Conservation (phyloP, 1,284 basidiomycete genomes). For the Dichomitus squalens region DNA sequence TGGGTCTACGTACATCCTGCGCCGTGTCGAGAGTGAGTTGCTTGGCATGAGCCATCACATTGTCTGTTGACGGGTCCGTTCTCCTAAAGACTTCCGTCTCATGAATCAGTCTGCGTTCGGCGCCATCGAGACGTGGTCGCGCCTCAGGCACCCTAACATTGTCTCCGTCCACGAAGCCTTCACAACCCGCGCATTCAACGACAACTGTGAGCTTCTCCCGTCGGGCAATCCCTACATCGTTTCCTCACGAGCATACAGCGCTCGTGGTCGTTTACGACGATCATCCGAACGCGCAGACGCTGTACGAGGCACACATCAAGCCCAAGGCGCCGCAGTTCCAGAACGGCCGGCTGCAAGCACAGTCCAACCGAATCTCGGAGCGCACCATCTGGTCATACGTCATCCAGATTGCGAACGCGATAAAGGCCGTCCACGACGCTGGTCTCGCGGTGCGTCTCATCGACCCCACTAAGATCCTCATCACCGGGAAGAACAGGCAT, state of each 20-base stretch:
- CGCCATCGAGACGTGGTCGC: conserved; percentile 87
- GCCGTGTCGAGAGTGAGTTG: conserved; percentile 83
- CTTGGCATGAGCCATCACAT: background rate
- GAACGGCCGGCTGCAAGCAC: conserved; percentile 46
- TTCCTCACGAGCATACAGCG: conserved; percentile 49
- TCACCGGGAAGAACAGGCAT: conserved; percentile 89
- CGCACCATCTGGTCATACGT: conserved; percentile 94
- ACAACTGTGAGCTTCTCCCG: conserved; percentile 70
- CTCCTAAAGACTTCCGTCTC: conserved; percentile 76
- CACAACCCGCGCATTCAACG: conserved; percentile 92
- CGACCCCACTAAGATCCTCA: conserved; percentile 86
- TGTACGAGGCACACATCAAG: conserved; percentile 73
- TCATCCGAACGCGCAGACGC: conserved; percentile 83
- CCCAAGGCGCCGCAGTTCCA: conserved; percentile 47
- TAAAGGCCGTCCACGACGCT: conserved; percentile 84
- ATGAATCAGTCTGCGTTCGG: conserved; percentile 82
- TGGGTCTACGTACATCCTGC: conserved; percentile 77
- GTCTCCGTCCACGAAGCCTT: conserved; percentile 91
- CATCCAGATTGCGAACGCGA: conserved; percentile 86
- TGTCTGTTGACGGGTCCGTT: conserved; percentile 15
- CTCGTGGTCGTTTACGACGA: conserved; percentile 94
- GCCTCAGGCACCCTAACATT: conserved; percentile 87
- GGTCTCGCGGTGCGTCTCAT: conserved; percentile 85
- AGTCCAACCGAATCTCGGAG: conserved; percentile 62
- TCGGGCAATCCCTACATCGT: no score